Base-by-base conservation (phyloP, 177 flowering plant species). In the Vitis hybrid region DNA sequence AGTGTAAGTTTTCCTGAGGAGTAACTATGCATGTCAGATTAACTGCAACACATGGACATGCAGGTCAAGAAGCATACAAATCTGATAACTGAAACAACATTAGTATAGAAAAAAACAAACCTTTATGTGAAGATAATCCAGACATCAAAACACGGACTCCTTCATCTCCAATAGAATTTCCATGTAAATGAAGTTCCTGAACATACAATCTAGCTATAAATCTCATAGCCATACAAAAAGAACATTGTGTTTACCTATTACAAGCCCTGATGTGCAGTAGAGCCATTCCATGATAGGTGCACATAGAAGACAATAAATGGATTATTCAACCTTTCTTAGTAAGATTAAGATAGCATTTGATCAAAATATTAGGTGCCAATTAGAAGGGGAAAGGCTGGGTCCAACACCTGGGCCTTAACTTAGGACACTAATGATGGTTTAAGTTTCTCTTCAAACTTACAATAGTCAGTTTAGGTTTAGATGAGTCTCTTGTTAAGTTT, bases 91-190 rank as follows among this genome's bases (percentile, higher is more conserved):
- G 26, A 59, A 64, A 12, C 14, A 9, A 11, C 68, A 34, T 39
- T 31, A 15, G 9, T 22, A 18, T 31, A 7, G 31, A 29, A 73
- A 65, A 65, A 68, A 18, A 12, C 71, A 64, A 59, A 92, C 98
- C 99, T 89, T 86, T 89, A 72, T 80, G 91, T 55, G 77, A 76
- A 67, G 87, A 79, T 78, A 96, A 81, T 63, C 98, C 94, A 34
- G 87, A 68, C 85, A 93, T 87, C 71, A 96, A 71, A 67, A 93
- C 89, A 49, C 93, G 85, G 11, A 81, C 82, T 53, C 99, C 99
- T 81, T 96, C 97, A 85, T 96, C 91, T 62, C 99, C 97, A 71
- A 96, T 86, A 70, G 87, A 77, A 70, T 96, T 96, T 68, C 99
- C 99, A 75, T 92, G 91, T 83, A 96, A 73, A 85, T 82, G 83